Base-by-base conservation (phyloP, 768 basidiomycete genomes). In the Tricholomella constricta region DNA sequence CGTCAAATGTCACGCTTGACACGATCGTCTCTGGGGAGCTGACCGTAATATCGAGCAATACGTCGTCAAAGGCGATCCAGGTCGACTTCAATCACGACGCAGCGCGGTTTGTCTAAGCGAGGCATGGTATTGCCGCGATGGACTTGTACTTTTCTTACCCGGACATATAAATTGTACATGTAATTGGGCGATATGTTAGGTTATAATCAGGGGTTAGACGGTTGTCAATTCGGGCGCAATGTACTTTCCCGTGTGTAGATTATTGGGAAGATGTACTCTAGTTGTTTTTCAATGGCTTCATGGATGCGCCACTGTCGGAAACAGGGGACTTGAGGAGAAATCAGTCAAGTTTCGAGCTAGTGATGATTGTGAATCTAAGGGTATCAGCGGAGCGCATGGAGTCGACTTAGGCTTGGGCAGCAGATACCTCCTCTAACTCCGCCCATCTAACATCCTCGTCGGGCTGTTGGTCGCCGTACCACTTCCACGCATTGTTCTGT, bases 401-500 rank as follows among this genome's bases (percentile, higher is more conserved):
- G 34, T 4, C 12, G 34, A 35, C n/a, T 7, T 8, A 12, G 4
- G 36, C 20, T 19, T 25, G 29, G 36, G 27, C 17, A 45, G 32
- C 20, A 31, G 8, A 4, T 4, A 25, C 42, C 26, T 85, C 79
- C 52, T 83, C 80, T 68, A 73, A 27, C 71, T 68, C 51, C 74
- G 69, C 51, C 72, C 69, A 61, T 86, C 86, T 8, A 84, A 80
- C 61, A 82, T 81, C n/a, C 59, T 68, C 40, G 55, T 19, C 62
- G 52, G 17, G 71, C 68, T 6, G 61, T 69, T 8, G 57, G n/a
- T 64, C 56, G 0, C 81, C 83, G 34, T 88, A 78, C 93, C 94
- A 95, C 52, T 87, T 86, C 78, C 82, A 83, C 2, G 89, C 85
- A 57, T 84, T 89, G 26, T 88, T 80, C 62, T 72, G 69, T 26